Conservation (phyloP, 2,329 filamentous ascomycete genomes). For the Sporothrix globosa region DNA sequence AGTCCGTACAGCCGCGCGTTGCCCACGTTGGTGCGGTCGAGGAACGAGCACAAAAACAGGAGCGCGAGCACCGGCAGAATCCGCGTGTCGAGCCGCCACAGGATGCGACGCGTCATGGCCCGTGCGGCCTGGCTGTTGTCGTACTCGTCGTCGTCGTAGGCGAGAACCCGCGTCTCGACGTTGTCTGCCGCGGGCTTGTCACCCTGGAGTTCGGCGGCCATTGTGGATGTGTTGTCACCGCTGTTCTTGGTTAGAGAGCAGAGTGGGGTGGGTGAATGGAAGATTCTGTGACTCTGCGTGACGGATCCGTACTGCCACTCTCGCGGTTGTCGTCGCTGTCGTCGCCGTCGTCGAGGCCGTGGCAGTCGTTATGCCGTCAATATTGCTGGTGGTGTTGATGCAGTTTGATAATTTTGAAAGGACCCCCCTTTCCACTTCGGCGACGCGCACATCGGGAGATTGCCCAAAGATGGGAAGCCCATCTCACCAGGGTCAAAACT, state of each 20-base stretch:
- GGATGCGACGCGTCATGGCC: conserved; percentile 47
- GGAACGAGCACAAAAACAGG: conserved; percentile 66
- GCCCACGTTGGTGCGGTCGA: conserved; percentile 73
- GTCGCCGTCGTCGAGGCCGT: not conserved
- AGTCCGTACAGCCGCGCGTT: conserved; percentile 69
- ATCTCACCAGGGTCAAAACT: too few relatives aligned
- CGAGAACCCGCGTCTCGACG: conserved; percentile 15
- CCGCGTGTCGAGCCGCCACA: conserved; percentile 61
- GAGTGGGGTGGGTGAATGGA: not conserved
- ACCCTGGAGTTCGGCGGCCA: not conserved
- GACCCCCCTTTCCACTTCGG: not conserved
- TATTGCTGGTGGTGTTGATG: too few relatives aligned
- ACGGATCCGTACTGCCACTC: not conserved
- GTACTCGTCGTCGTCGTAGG: not conserved
- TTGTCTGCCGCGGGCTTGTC: conserved; percentile 44
- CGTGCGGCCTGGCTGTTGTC: conserved; percentile 15
- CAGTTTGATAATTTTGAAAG: not conserved
- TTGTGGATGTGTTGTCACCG: not conserved
- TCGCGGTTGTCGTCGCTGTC: not conserved
- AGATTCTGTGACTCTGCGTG: too few relatives aligned
- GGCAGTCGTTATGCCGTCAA: not conserved
- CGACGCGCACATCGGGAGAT: not conserved
- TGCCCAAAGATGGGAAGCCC: not conserved
- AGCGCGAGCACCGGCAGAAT: conserved; percentile 66
- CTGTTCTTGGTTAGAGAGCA: not conserved